phyloP scores from a whole-genome alignment of 192 early-diverging fungal species.

The Podila minutissima region DNA sequence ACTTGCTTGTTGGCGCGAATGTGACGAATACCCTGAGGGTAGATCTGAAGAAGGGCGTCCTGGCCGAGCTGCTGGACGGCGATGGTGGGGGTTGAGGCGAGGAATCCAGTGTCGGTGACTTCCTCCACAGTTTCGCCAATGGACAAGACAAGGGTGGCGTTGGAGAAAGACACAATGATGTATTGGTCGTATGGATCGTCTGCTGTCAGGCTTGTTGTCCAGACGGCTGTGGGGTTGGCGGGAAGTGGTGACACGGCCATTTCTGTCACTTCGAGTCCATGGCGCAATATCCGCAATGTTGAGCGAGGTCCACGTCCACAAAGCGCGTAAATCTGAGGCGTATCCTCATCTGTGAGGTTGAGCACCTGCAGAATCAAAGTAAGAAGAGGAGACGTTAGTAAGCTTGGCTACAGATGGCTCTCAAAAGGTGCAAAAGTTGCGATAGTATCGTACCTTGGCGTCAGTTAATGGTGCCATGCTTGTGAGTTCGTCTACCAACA shows the following conservation, averaged over 20 bases:
- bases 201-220: slow-evolving; percentile 69
- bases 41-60: slow-evolving; percentile 86
- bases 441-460: slow-evolving; percentile 60
- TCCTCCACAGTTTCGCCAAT: slow-evolving; percentile 96
- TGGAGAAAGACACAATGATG: slow-evolving; percentile 93
- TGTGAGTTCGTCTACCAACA: slow-evolving; percentile 93
- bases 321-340: slow-evolving; percentile 93
- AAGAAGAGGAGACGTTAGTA: neutral
- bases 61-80: slow-evolving; percentile 86
- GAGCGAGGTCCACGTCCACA: slow-evolving; percentile 85
- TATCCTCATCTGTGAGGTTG: slow-evolving; percentile 92
- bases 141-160: slow-evolving; percentile 91
- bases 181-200: slow-evolving; percentile 72
- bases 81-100: slow-evolving; percentile 85
- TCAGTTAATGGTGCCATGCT: slow-evolving; percentile 84
- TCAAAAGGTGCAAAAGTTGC: neutral
- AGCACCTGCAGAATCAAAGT: slow-evolving; percentile 54
- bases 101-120: slow-evolving; percentile 90
- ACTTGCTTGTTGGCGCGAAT: slow-evolving; percentile 89
- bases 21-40: slow-evolving; percentile 91
- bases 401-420: too few species aligned
- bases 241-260: slow-evolving; percentile 94
- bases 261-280: slow-evolving; percentile 93
- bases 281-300: slow-evolving; percentile 88
- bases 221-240: slow-evolving; percentile 92